Base-by-base conservation (phyloP, 495 filamentous ascomycete genomes). In the Neurospora sp. region DNA sequence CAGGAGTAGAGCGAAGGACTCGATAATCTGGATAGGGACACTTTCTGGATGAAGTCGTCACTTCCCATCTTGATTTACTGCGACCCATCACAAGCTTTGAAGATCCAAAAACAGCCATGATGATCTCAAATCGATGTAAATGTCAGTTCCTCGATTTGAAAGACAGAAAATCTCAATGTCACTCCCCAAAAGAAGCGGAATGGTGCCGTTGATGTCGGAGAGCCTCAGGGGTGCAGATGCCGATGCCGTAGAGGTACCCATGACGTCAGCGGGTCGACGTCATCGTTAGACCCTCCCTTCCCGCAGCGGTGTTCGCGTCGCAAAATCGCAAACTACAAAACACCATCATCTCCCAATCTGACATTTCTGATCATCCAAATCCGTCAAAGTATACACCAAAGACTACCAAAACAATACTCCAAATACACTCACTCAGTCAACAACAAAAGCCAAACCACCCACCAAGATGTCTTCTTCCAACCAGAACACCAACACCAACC, bases 381-480 rank as follows among this genome's bases (percentile, higher is more conserved):
- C 7, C 10, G 22, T 3, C 14, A 65, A 31, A 8, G 22, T 31
- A 59, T 2, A 59, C n/a, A 10, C 4, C 8, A 20, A 53, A 53
- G 20, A 22, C 8, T 3, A 10, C 16, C 20, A 9, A 53, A 53
- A 22, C 8, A 22, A 53, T 22, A 53, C 20, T 22, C 20, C 42
- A 45, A 22, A 12, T 22, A 22, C 9, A 53, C 8, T 2, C n/a
- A 27, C 0, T 59, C 2, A 72, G 44, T 12, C 8, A 69, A 69
- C 0, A 65, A 16, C 0, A 65, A 16, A 16, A 39, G 41, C 35
- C 41, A 42, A 68, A 3, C 47, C 10, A 53, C 75, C 75, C 42
- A 20, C 37, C 71, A 76, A 72, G 20, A 70, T 74, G 3, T 71
- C 74, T 31, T 70, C 74, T 14, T 74, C 72, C 73, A 69, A 72